phyloP scores from a whole-genome alignment of 768 basidiomycete species.

The Termitomyces sp. region DNA sequence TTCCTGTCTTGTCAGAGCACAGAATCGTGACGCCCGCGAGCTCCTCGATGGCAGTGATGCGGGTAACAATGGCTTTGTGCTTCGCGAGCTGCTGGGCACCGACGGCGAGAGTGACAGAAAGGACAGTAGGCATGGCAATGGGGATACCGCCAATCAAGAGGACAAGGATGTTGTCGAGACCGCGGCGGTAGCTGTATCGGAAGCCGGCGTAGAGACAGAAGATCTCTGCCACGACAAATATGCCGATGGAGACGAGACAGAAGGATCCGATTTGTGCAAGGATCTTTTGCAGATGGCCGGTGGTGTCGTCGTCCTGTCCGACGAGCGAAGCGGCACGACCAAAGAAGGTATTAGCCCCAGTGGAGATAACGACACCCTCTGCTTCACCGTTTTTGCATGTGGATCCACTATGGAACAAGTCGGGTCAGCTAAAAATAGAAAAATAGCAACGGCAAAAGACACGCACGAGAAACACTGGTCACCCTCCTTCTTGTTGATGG shows the following conservation, averaged over 20 bases:
- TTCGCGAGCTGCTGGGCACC: constrained; percentile 98
- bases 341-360: constrained; percentile 98
- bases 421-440: constrained; percentile 4
- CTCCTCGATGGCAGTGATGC: constrained; percentile 99
- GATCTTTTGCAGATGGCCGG: constrained; percentile 98
- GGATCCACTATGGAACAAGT: constrained; percentile 61
- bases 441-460: not conserved
- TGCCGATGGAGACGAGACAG: constrained; percentile 94
- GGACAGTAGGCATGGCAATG: constrained; percentile 98
- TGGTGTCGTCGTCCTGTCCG: constrained; percentile 96
- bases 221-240: constrained; percentile 94
- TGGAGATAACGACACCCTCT: constrained; percentile 97
- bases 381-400: constrained; percentile 99
- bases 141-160: constrained; percentile 99
- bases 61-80: constrained; percentile 99
- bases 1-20: constrained; percentile 99
- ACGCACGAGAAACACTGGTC: constrained; percentile 96
- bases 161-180: constrained; percentile 96
- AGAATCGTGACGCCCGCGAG: constrained; percentile 97
- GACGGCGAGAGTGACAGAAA: constrained; percentile 97
- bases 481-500: constrained; percentile 85
- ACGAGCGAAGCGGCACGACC: constrained; percentile 98
- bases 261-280: constrained; percentile 97
- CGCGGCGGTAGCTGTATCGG: constrained; percentile 87
- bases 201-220: constrained; percentile 91